These are phyloP conservation scores for Citrus hindsii DNA, from an alignment of 345 rosid genomes.

Conservation along the genomic window DNA sequence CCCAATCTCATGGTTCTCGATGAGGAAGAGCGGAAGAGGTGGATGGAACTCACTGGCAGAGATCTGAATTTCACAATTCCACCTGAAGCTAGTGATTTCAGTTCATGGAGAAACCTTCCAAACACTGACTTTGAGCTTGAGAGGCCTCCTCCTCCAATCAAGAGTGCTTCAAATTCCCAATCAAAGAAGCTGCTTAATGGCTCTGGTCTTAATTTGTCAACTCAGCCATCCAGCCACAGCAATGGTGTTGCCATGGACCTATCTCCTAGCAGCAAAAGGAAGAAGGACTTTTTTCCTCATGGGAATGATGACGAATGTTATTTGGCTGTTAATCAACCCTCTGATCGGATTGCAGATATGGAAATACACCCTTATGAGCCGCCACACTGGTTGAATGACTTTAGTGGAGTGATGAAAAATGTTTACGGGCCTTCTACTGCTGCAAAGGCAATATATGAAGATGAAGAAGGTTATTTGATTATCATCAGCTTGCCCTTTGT, in stretches of 20 bases:
- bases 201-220: conserved; percentile 74
- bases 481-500: conserved; percentile 88
- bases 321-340: conserved; percentile 41
- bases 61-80: conserved; percentile 78
- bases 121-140: conserved; percentile 93
- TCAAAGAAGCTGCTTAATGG: conserved; percentile 84
- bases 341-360: conserved; percentile 41
- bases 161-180: conserved; percentile 48
- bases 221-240: conserved; percentile 55
- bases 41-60: conserved; percentile 91
- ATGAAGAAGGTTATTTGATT: conserved; percentile 73
- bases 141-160: conserved; percentile 50
- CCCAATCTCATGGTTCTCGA: conserved; percentile 73
- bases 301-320: conserved; percentile 63
- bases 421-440: conserved; percentile 90
- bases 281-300: conserved; percentile 71
- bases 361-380: conserved; percentile 69
- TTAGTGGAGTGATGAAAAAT: conserved; percentile 82
- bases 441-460: conserved; percentile 90
- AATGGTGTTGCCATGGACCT: conserved; percentile 67
- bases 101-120: conserved; percentile 93
- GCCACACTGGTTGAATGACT: conserved; percentile 72
- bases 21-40: conserved; percentile 87
- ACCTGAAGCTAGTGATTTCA: conserved; percentile 81
- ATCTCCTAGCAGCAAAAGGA: conserved; percentile 74